These are phyloP conservation scores for Hortiboletus campestris DNA, from an alignment of 768 basidiomycete species.

Conservation along the genomic window DNA sequence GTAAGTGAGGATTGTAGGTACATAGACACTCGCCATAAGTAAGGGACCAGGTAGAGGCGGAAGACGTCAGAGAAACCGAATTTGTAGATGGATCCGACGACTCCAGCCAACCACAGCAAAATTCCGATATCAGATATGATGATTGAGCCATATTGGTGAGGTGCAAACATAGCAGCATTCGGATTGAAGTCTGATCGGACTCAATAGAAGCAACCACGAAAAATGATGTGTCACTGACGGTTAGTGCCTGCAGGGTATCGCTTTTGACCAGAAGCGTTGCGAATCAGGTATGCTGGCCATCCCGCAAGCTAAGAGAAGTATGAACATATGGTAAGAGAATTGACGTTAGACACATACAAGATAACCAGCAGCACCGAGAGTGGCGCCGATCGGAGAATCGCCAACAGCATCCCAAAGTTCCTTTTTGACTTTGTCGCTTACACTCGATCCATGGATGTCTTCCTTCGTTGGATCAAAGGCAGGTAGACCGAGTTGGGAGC, in stretches of 20 bases:
- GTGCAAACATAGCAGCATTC: slow-evolving; percentile 73
- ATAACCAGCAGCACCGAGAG: slow-evolving; percentile 52
- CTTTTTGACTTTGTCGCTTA: slow-evolving; percentile 62
- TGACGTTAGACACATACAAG: slow-evolving; percentile 43
- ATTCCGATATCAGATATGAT: slow-evolving; percentile 83
- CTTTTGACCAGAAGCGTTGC: slow-evolving; percentile 83
- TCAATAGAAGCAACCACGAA: not conserved
- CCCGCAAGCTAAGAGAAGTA: slow-evolving; percentile 56
- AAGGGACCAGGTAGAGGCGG: slow-evolving; percentile 81
- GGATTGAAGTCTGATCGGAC: slow-evolving; percentile 68
- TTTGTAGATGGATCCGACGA: slow-evolving; percentile 54
- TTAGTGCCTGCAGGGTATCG: slow-evolving; percentile 76
- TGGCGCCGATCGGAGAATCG: slow-evolving; percentile 82
- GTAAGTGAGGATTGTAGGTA: not conserved
- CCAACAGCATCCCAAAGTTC: slow-evolving; percentile 85
- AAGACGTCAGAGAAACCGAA: slow-evolving; percentile 73
- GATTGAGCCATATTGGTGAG: slow-evolving; percentile 75
- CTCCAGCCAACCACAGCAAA: slow-evolving; percentile 61
- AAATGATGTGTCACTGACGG: slow-evolving; percentile 49
- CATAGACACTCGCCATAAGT: slow-evolving; percentile 59
- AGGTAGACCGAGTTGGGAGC: slow-evolving; percentile 65
- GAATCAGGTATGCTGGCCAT: slow-evolving; percentile 81
- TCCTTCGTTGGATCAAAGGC: slow-evolving; percentile 67
- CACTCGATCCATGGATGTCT: slow-evolving; percentile 60
- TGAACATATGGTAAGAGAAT: not conserved